These are phyloP conservation scores for Samsoniella hepiali DNA, from an alignment of 2,329 filamentous ascomycete genomes.

Conservation along the genomic window DNA sequence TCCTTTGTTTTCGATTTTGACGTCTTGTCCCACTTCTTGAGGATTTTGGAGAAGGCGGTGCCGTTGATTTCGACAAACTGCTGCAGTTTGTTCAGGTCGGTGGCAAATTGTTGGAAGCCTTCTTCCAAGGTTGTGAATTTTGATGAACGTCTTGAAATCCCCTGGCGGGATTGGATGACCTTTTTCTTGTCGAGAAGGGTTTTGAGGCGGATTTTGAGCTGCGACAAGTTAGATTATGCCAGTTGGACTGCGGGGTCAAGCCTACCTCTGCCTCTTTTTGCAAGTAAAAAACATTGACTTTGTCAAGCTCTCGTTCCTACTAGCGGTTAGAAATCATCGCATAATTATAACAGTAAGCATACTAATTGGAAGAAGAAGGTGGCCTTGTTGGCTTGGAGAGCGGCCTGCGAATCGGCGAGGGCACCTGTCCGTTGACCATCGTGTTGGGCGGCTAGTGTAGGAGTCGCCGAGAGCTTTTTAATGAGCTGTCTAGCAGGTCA, in stretches of 20 bases:
- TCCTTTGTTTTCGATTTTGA: conserved; percentile 99
- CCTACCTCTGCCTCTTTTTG: conserved; percentile 96
- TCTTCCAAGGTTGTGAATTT: conserved; percentile 95
- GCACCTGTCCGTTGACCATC: conserved; percentile 49
- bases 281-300: conserved; percentile 95
- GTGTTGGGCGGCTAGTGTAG: conserved; percentile 74
- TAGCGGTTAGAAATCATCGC: conserved; percentile 36
- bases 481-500: conserved; percentile 68
- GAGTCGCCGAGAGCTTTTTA: conserved; percentile 93
- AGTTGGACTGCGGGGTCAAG: conserved; percentile 19
- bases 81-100: conserved; percentile 94
- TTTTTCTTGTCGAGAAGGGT: conserved; percentile 94
- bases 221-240: conserved; percentile 10
- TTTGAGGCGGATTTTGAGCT: conserved; percentile 91
- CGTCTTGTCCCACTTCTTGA: conserved; percentile 99
- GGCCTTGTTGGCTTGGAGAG: conserved; percentile 93
- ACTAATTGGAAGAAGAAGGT: conserved; percentile 98
- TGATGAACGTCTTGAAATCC: conserved; percentile 80
- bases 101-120: conserved; percentile 95
- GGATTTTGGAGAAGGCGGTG: conserved; percentile 94
- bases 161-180: conserved; percentile 77
- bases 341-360: conserved; percentile 34
- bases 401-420: conserved; percentile 73
- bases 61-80: conserved; percentile 99
- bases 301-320: conserved; percentile 95